A percentile compares a stretch with the other conserved stretches of the same genome.
Evolutionary conservation across 2,329 filamentous ascomycete genomes (phyloP).

Genomic region (Aspergillus sp.): DNA sequence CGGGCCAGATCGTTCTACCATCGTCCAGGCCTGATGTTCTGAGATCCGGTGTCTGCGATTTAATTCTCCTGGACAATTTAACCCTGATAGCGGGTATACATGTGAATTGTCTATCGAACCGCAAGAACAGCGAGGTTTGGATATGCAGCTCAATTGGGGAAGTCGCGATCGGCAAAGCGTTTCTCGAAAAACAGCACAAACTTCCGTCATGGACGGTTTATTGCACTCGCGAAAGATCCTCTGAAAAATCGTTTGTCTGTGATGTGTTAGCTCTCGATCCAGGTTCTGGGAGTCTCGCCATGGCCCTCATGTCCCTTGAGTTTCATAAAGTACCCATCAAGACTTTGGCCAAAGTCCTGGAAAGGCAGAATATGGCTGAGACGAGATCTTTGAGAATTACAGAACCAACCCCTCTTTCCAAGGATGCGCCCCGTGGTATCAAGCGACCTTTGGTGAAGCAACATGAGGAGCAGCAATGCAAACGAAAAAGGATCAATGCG

Average conservation of each 20-base stretch:
- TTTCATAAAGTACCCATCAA: background rate
- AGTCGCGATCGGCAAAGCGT: background rate
- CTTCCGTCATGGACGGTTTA: constrained; percentile 9
- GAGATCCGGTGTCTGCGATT: constrained; percentile 10
- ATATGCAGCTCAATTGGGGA: constrained; percentile 22
- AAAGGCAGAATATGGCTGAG: background rate
- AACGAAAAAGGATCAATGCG: no score
- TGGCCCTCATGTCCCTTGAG: background rate
- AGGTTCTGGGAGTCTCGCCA: background rate
- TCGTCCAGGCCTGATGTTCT: background rate
- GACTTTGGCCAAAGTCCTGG: background rate
- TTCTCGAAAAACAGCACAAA: constrained; percentile 9
- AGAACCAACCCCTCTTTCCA: background rate
- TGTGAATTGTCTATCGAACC: constrained; percentile 23
- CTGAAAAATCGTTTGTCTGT: constrained; percentile 6
- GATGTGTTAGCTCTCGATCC: background rate
- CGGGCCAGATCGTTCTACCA: constrained; percentile 10
- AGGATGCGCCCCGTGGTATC: no score
- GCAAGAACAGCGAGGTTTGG: constrained; percentile 16
- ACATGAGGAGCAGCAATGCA: no score
- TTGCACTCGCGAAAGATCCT: constrained; percentile 11
- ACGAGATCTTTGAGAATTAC: no score
- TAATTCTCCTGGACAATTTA: constrained; percentile 20
- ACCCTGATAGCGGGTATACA: constrained; percentile 27
- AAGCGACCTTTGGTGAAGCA: no score